Conservation (phyloP, 306 rosid genomes). For the Rubus idaeus region DNA sequence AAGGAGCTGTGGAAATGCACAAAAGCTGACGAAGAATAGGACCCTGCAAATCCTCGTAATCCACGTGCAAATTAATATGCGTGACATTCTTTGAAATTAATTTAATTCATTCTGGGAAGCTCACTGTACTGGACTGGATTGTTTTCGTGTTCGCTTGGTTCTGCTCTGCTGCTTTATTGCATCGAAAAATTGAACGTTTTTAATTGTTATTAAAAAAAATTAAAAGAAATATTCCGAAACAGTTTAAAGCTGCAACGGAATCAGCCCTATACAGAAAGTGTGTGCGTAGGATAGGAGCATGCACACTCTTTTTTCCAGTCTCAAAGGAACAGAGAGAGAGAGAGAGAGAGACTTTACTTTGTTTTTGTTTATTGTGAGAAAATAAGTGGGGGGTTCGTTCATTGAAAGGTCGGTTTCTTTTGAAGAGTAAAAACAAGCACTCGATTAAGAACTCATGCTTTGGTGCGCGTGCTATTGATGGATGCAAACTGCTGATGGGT, state of each 20-base stretch:
- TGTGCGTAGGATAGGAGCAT: slow-evolving; percentile 63
- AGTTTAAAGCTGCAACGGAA: slow-evolving; percentile 81
- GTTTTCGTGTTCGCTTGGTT: slow-evolving; percentile 60
- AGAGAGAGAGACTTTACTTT: slow-evolving; percentile 14
- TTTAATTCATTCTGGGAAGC: background rate
- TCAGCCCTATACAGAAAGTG: slow-evolving; percentile 45
- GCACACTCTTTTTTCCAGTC: slow-evolving; percentile 56
- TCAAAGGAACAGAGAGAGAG: slow-evolving; percentile 27
- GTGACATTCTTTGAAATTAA: background rate
- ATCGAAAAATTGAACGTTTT: background rate
- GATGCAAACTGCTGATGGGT: slow-evolving; percentile 47
- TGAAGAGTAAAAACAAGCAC: slow-evolving; percentile 43
- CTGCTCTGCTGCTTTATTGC: slow-evolving; percentile 35
- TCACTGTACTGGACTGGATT: slow-evolving; percentile 32
- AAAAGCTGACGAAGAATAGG: background rate
- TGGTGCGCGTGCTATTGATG: slow-evolving; percentile 70
- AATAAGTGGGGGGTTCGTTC: slow-evolving; percentile 49
- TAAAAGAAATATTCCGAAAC: slow-evolving; percentile 5
- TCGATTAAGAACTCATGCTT: slow-evolving; percentile 58
- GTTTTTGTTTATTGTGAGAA: slow-evolving; percentile 19
- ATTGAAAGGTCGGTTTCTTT: slow-evolving; percentile 88
- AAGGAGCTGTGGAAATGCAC: slow-evolving; percentile 7
- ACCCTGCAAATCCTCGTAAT: slow-evolving; percentile 33
- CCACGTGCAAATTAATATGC: slow-evolving; percentile 44
- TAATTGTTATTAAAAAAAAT: background rate